Percentiles rank a stretch among this genome's conserved stretches.
Evolutionary conservation across 2,329 filamentous ascomycete genomes (phyloP).

Genomic region (Zasmidium cellare): DNA sequence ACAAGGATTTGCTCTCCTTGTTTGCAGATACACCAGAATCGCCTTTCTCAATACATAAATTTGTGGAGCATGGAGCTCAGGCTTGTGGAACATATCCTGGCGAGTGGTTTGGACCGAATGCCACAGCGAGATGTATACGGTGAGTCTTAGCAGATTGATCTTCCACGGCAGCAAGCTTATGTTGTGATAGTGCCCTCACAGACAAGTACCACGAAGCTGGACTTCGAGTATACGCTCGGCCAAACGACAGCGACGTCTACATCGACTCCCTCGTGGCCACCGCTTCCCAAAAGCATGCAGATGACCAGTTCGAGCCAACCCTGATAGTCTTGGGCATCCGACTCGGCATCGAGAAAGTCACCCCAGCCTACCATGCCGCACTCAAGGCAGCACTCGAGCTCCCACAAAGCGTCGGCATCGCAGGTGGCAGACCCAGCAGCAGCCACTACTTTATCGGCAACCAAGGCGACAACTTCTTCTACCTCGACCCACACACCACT

Average conservation of each 20-base stretch:
- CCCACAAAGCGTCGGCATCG: constrained; percentile 91
- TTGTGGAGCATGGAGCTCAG: constrained; percentile 82
- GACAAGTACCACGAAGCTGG: constrained; percentile 62
- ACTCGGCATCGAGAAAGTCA: constrained; percentile 91
- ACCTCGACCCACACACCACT: constrained; percentile 90
- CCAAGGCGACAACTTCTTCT: constrained; percentile 81
- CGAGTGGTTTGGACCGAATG: constrained; percentile 98
- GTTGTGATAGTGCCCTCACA: constrained; percentile 66
- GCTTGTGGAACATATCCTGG: constrained; percentile 93
- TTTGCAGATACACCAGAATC: constrained; percentile 87
- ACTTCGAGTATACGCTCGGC: constrained; percentile 83
- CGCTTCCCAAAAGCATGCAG: constrained; percentile 61
- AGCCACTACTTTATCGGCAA: constrained; percentile 76
- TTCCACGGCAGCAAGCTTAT: no score
- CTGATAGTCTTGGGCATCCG: constrained; percentile 86
- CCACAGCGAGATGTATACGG: constrained; percentile 92
- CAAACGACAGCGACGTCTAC: constrained; percentile 88
- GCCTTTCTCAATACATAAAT: constrained; percentile 92
- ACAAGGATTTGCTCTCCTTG: constrained; percentile 70
- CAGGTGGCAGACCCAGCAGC: constrained; percentile 88
- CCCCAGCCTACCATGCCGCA: constrained; percentile 93
- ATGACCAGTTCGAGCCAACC: constrained; percentile 73
- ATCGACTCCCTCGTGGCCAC: constrained; percentile 82
- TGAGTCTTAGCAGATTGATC: constrained; percentile 55
- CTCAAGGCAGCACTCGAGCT: constrained; percentile 81